Conservation (phyloP, 1,284 basidiomycete genomes). For the Caloboletus inedulis region DNA sequence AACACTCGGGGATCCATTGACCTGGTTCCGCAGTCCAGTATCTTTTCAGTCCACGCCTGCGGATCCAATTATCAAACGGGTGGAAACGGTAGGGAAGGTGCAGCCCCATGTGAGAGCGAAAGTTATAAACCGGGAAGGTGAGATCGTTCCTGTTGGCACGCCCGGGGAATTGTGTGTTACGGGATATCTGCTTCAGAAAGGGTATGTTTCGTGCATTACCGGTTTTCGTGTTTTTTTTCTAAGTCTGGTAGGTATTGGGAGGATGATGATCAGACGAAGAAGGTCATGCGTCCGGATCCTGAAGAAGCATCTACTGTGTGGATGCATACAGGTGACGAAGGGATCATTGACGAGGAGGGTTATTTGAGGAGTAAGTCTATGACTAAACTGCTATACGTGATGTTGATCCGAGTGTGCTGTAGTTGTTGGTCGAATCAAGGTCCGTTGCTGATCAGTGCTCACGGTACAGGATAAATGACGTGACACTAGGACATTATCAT, state of each 20-base stretch:
- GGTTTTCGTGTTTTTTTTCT: neutral
- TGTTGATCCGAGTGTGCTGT: slow-evolving; percentile 5
- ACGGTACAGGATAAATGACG: slow-evolving; percentile 2
- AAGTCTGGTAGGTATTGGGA: slow-evolving; percentile 65
- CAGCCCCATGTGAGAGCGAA: slow-evolving; percentile 79
- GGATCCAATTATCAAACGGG: slow-evolving; percentile 69
- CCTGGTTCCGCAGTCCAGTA: slow-evolving; percentile 54
- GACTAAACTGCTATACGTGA: neutral
- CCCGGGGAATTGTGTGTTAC: slow-evolving; percentile 75
- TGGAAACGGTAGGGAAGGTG: slow-evolving; percentile 77
- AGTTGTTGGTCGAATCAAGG: slow-evolving; percentile 81
- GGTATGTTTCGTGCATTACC: slow-evolving; percentile 40
- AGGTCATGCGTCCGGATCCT: slow-evolving; percentile 53
- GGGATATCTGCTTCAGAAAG: slow-evolving; percentile 78
- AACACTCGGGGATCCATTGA: neutral
- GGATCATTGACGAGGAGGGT: slow-evolving; percentile 78
- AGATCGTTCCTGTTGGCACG: slow-evolving; percentile 59
- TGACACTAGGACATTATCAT: slow-evolving; percentile 74
- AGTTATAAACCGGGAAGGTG: slow-evolving; percentile 57
- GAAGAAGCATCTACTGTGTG: slow-evolving; percentile 59
- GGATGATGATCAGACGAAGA: slow-evolving; percentile 66
- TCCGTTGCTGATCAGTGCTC: slow-evolving; percentile 22
- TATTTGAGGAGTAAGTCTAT: slow-evolving; percentile 61
- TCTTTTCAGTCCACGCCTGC: slow-evolving; percentile 72
- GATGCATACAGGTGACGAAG: slow-evolving; percentile 88